Conservation (phyloP, 768 basidiomycete species). For the Candolleomyces eurysporus region DNA sequence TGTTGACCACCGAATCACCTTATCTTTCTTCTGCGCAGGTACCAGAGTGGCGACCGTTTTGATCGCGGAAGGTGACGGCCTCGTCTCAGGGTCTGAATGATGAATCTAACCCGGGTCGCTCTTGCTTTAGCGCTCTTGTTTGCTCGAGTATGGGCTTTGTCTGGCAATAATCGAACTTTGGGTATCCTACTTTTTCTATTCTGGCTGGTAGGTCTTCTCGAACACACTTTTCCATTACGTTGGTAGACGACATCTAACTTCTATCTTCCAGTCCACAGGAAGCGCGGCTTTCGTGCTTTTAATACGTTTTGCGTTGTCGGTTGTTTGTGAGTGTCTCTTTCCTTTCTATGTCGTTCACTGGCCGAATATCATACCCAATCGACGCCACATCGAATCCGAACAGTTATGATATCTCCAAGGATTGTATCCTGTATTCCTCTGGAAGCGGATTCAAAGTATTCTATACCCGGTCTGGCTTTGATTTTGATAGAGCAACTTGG, state of each 20-base stretch:
- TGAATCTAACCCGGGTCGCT: background rate
- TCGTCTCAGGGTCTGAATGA: background rate
- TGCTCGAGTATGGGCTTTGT: background rate
- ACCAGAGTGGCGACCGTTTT: background rate
- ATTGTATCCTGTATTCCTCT: background rate
- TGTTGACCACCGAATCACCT: background rate
- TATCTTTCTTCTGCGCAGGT: background rate
- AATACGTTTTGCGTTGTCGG: background rate
- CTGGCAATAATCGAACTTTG: background rate
- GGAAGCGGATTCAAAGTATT: background rate
- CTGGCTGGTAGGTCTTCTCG: background rate
- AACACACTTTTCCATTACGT: background rate
- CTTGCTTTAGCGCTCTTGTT: background rate
- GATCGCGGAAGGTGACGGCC: background rate
- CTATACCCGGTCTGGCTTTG: background rate
- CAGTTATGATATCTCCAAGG: background rate
- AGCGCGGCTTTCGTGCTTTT: background rate
- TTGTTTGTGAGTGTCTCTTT: background rate
- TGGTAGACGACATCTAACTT: background rate
- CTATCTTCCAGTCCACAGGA: background rate
- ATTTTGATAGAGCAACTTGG: background rate
- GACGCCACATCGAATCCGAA: background rate
- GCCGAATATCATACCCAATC: background rate
- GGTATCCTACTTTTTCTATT: background rate
- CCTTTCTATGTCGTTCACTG: background rate